These are phyloP conservation scores for Thalassiosira delicatula DNA, from an alignment of 352 stramenopile genomes.

Conservation along the genomic window DNA sequence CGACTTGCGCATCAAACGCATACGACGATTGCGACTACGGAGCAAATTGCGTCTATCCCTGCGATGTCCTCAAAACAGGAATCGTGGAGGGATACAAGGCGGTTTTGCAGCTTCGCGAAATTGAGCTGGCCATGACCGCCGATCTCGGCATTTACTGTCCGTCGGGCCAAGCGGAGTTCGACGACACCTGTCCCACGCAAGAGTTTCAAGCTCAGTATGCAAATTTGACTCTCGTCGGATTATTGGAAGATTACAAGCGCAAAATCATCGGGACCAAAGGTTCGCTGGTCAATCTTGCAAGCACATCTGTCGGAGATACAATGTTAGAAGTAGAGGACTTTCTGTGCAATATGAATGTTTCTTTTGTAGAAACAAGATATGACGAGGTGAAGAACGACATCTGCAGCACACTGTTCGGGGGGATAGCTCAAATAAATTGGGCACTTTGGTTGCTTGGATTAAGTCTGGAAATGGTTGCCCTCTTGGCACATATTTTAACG, in stretches of 20 bases:
- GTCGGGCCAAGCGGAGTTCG: too few species aligned
- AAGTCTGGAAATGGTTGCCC: too few species aligned
- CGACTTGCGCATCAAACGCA: slow-evolving; percentile 35
- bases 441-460: too few species aligned
- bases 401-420: too few species aligned
- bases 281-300: slow-evolving; percentile 57
- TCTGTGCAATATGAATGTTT: too few species aligned
- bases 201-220: slow-evolving; percentile 43
- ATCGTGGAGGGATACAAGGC: slow-evolving; percentile 50
- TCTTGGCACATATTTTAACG: too few species aligned
- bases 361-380: too few species aligned
- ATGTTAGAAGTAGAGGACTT: slow-evolving; percentile 70
- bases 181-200: slow-evolving; percentile 58
- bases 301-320: slow-evolving; percentile 63
- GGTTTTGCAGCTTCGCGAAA: slow-evolving; percentile 42
- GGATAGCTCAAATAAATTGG: too few species aligned
- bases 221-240: slow-evolving; percentile 53
- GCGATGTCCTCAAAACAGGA: slow-evolving; percentile 30
- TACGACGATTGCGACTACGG: slow-evolving; percentile 59
- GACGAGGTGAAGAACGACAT: too few species aligned
- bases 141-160: slow-evolving; percentile 61
- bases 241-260: slow-evolving; percentile 47
- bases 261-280: slow-evolving; percentile 57
- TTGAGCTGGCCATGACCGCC: slow-evolving; percentile 53
- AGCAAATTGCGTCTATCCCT: slow-evolving; percentile 59